Evolutionary conservation across 179 eudicot genomes (phyloP).

Genomic region (Corrigiola litoralis): DNA sequence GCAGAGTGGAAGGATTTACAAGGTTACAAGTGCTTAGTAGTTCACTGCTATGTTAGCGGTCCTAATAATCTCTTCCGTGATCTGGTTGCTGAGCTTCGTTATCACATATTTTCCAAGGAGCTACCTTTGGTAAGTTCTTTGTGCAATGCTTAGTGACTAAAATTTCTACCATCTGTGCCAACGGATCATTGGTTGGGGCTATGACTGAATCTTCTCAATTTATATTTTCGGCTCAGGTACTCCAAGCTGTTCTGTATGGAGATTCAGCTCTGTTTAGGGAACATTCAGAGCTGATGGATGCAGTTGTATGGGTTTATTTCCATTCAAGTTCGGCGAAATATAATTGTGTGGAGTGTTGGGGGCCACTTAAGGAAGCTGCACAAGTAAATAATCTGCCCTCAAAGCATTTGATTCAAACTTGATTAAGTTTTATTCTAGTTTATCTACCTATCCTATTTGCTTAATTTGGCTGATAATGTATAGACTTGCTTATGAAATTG

Average conservation of each 20-base stretch:
- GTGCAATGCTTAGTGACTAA: background rate
- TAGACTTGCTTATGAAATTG: background rate
- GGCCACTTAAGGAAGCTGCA: constrained; percentile 79
- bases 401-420: background rate
- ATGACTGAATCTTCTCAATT: background rate
- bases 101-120: constrained; percentile 88
- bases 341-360: constrained; percentile 85
- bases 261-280: constrained; percentile 62
- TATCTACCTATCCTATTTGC: background rate
- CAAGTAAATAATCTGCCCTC: constrained; percentile 32
- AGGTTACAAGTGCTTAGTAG: constrained; percentile 56
- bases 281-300: constrained; percentile 65
- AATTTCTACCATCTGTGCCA: background rate
- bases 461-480: background rate
- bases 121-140: constrained; percentile 66
- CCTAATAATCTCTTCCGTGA: constrained; percentile 63
- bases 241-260: constrained; percentile 71
- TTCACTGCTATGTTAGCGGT: constrained; percentile 86
- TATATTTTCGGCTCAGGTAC: constrained; percentile 41
- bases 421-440: background rate
- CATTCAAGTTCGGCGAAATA: constrained; percentile 73
- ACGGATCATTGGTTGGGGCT: background rate
- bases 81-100: constrained; percentile 74
- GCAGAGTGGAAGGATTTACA: constrained; percentile 85
- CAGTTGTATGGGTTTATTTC: constrained; percentile 74